phyloP scores from a whole-genome alignment of 1,139 yeast species.

The Kazachstania sp. region DNA sequence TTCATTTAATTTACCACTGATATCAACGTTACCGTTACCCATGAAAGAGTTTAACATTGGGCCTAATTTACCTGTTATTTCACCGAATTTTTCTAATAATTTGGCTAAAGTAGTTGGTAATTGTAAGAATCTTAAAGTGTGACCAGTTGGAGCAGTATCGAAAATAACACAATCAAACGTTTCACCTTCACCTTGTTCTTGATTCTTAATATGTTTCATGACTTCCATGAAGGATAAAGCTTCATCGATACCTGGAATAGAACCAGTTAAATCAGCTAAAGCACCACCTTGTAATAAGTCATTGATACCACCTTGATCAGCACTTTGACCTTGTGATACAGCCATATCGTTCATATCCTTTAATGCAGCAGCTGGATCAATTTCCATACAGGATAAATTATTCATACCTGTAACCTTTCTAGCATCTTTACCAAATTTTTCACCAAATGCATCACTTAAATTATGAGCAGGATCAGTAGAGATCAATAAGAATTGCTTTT shows the following conservation, averaged over 20 bases:
- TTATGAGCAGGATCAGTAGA: slow-evolving; percentile 99
- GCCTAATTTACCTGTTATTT: slow-evolving; percentile 77
- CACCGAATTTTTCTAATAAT: slow-evolving; percentile 77
- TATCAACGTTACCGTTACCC: slow-evolving; percentile 59
- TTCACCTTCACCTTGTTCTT: slow-evolving; percentile 41
- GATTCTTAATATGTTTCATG: slow-evolving; percentile 87
- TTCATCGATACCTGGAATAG: slow-evolving; percentile 97
- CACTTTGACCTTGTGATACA: slow-evolving; percentile 28
- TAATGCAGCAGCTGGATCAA: slow-evolving; percentile 91
- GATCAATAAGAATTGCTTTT: slow-evolving; percentile 74
- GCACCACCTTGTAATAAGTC: slow-evolving; percentile 32
- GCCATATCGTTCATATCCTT: slow-evolving; percentile 68
- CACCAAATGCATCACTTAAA: slow-evolving; percentile 94
- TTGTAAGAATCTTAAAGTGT: slow-evolving; percentile 87
- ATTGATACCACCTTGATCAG: slow-evolving; percentile 22
- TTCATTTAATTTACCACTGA: slow-evolving; percentile 73
- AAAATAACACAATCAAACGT: slow-evolving; percentile 81
- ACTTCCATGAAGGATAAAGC: slow-evolving; percentile 97
- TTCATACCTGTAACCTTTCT: slow-evolving; percentile 81
- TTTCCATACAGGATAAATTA: slow-evolving; percentile 94
- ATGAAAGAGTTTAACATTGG: slow-evolving; percentile 72
- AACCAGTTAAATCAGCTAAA: slow-evolving; percentile 83
- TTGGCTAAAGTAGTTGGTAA: slow-evolving; percentile 87
- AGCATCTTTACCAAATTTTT: slow-evolving; percentile 94
- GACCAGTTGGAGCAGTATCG: slow-evolving; percentile 99